These are phyloP conservation scores for Hymenochaete sp. DNA, from an alignment of 1,284 basidiomycete species.

Conservation along the genomic window DNA sequence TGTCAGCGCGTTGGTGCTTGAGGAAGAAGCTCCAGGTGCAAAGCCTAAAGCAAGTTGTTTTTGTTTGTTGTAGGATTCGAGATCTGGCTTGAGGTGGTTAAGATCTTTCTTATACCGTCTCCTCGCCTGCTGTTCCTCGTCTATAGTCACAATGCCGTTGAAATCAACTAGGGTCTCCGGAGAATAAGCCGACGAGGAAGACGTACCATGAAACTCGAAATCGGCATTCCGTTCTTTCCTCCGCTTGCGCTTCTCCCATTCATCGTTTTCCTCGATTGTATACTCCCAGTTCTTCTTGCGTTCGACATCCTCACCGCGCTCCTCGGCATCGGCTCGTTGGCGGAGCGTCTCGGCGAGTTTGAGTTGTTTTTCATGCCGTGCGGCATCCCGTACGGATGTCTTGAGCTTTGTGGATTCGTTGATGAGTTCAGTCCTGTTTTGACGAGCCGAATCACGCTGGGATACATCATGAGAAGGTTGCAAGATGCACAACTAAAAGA, in stretches of 20 bases:
- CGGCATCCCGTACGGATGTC: conserved; percentile 35
- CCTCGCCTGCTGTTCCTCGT: conserved; percentile 83
- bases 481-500: background rate
- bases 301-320: conserved; percentile 33
- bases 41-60: conserved; percentile 78
- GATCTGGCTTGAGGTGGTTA: conserved; percentile 78
- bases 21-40: conserved; percentile 46
- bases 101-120: conserved; percentile 88
- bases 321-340: conserved; percentile 45
- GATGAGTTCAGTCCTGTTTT: conserved; percentile 43
- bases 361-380: conserved; percentile 41
- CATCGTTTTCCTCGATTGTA: conserved; percentile 53
- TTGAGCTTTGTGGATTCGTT: conserved; percentile 39
- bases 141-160: conserved; percentile 33
- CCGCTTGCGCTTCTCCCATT: conserved; percentile 48
- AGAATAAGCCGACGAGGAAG: conserved; percentile 19
- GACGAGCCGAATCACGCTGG: conserved; percentile 40
- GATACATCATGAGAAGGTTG: background rate
- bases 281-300: conserved; percentile 51
- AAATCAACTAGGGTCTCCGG: background rate
- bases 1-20: conserved; percentile 31
- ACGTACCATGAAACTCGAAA: conserved; percentile 36
- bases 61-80: conserved; percentile 77
- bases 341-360: conserved; percentile 48
- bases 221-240: conserved; percentile 38